phyloP scores from a whole-genome alignment of 78 protist genomes.

The Dictyostelium capitatum region DNA sequence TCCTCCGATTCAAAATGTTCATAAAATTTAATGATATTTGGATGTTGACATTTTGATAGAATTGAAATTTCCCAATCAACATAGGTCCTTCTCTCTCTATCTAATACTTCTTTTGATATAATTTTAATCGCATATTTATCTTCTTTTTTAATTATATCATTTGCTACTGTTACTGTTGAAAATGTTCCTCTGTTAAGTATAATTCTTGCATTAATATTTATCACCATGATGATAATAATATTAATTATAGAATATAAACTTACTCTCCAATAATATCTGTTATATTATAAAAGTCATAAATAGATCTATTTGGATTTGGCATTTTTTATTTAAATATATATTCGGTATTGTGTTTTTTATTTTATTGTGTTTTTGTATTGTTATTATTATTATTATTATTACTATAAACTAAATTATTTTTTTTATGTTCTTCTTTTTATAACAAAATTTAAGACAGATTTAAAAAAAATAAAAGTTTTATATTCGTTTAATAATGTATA shows the following conservation, averaged over 20 bases:
- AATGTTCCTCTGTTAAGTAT: slow-evolving; percentile 38
- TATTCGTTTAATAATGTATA: not conserved
- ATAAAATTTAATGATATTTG: slow-evolving; percentile 75
- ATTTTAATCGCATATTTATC: slow-evolving; percentile 71
- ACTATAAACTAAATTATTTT: not conserved
- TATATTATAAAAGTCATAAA: slow-evolving; percentile 64
- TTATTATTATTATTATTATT: not conserved
- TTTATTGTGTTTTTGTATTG: not conserved
- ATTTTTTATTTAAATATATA: not conserved
- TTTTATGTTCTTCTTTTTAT: slow-evolving; percentile 11
- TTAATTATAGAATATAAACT: not conserved
- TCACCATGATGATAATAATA: not conserved
- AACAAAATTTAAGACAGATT: not conserved
- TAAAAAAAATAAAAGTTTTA: not conserved
- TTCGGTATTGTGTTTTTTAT: not conserved
- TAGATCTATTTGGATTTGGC: slow-evolving; percentile 26
- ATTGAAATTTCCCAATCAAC: slow-evolving; percentile 83
- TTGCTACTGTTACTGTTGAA: slow-evolving; percentile 67
- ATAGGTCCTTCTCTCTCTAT: slow-evolving; percentile 31
- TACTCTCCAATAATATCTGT: slow-evolving; percentile 81
- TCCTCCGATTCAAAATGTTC: slow-evolving; percentile 78
- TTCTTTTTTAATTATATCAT: not conserved
- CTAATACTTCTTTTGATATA: slow-evolving; percentile 47
- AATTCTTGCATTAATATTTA: not conserved
- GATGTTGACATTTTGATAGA: slow-evolving; percentile 73